These are phyloP conservation scores for Cryptococcus sp. DNA, from an alignment of 1,284 basidiomycete species.

Conservation along the genomic window DNA sequence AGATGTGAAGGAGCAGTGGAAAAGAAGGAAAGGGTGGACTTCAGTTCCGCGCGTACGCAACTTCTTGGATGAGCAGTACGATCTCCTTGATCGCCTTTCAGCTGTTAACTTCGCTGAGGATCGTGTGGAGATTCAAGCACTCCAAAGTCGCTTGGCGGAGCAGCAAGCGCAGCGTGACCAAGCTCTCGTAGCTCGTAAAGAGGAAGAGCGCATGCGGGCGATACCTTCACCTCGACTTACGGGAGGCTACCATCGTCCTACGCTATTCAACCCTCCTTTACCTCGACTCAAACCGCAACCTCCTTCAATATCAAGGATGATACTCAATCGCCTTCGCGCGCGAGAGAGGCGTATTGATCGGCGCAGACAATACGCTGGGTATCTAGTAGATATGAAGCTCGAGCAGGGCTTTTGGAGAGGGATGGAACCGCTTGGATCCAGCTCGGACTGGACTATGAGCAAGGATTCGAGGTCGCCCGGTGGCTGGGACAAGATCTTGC, in stretches of 20 bases:
- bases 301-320: constrained; percentile 65
- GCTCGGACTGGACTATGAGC: constrained; percentile 8
- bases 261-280: constrained; percentile 65
- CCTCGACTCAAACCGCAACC: constrained; percentile 79
- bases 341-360: constrained; percentile 57
- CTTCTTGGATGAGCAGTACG: constrained; percentile 31
- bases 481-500: constrained; percentile 14
- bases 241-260: constrained; percentile 65
- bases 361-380: constrained; percentile 49
- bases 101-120: constrained; percentile 57
- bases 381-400: constrained; percentile 55
- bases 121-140: constrained; percentile 56
- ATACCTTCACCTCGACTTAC: constrained; percentile 60
- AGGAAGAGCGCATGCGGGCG: not conserved
- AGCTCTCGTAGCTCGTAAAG: not conserved
- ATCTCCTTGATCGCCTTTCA: constrained; percentile 17
- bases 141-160: constrained; percentile 57
- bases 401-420: constrained; percentile 63
- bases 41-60: constrained; percentile 17
- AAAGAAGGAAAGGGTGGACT: constrained; percentile 11
- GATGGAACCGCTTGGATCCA: constrained; percentile 26
- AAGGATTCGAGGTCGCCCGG: constrained; percentile 8
- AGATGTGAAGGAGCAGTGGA: constrained; percentile 30
- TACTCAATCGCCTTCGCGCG: constrained; percentile 60
- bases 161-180: constrained; percentile 42